phyloP scores from a whole-genome alignment of 2,329 filamentous ascomycete species.

The Herpotrichia juniperi region DNA sequence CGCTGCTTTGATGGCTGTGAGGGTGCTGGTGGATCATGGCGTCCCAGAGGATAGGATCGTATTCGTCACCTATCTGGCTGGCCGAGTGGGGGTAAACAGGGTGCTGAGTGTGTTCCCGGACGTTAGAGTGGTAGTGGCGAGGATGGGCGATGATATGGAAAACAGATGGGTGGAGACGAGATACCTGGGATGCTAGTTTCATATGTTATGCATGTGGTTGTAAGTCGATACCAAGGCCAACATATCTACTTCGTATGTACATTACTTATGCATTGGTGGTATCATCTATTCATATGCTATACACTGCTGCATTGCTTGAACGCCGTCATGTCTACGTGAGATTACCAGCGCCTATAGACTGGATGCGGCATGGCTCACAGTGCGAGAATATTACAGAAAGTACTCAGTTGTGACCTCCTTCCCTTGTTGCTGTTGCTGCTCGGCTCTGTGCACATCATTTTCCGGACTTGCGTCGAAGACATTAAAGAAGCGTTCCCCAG shows the following conservation, averaged over 20 bases:
- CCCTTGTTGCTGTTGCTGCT: conserved; percentile 77
- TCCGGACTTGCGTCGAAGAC: conserved; percentile 97
- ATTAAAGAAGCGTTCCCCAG: conserved; percentile 93
- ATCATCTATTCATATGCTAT: neutral
- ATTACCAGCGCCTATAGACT: conserved; percentile 23
- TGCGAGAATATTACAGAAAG: conserved; percentile 60
- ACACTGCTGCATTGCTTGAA: neutral
- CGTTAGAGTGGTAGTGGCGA: conserved; percentile 84
- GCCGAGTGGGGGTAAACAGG: conserved; percentile 80
- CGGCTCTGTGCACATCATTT: conserved; percentile 84
- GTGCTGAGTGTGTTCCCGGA: conserved; percentile 88
- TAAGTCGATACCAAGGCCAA: neutral
- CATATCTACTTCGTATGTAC: neutral
- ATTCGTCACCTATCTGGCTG: conserved; percentile 90
- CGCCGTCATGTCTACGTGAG: neutral
- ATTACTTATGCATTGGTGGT: neutral
- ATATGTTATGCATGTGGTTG: neutral
- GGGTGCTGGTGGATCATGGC: conserved; percentile 93
- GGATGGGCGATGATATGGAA: conserved; percentile 80
- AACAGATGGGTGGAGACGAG: conserved; percentile 87
- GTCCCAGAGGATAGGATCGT: conserved; percentile 85
- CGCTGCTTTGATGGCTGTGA: conserved; percentile 87
- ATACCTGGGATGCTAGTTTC: conserved; percentile 80
- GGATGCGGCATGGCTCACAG: neutral
- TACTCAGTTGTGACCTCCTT: conserved; percentile 74